Conservation (phyloP, 1,284 basidiomycete species). For the Coriolopsis trogii region DNA sequence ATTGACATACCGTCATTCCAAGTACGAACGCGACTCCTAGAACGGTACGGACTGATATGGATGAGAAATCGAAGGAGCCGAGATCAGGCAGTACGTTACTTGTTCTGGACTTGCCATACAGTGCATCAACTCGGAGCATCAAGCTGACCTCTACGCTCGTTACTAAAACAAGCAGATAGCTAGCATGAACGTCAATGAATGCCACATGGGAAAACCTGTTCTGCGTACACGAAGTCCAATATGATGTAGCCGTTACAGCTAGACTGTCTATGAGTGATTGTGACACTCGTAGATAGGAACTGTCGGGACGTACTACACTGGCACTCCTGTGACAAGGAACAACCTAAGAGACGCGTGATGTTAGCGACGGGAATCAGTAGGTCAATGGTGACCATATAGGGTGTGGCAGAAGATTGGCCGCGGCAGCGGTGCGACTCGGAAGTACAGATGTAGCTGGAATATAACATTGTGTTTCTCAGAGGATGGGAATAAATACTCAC, state of each 20-base stretch:
- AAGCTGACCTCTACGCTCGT: conserved; percentile 21
- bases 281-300: too few species aligned
- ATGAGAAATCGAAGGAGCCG: too few species aligned
- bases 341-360: too few species aligned
- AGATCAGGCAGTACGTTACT: too few species aligned
- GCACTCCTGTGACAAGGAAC: too few species aligned
- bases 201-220: neutral
- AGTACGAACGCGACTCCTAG: conserved; percentile 8
- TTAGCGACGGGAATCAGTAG: too few species aligned
- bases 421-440: too few species aligned
- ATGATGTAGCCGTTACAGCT: conserved; percentile 12
- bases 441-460: too few species aligned
- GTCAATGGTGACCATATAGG: too few species aligned
- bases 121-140: conserved; percentile 22
- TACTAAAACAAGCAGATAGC: conserved; percentile 4
- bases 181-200: neutral
- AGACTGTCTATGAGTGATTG: too few species aligned
- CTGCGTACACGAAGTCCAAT: neutral
- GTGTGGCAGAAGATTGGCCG: too few species aligned
- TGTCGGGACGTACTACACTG: conserved; percentile 14
- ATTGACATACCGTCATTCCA: conserved; percentile 5
- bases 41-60: conserved; percentile 7
- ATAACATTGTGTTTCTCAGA: too few species aligned
- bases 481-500: conserved; percentile 11
- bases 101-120: conserved; percentile 14